Evolutionary conservation across 306 rosid species (phyloP).

Genomic region (Casuarina equisetifolia): DNA sequence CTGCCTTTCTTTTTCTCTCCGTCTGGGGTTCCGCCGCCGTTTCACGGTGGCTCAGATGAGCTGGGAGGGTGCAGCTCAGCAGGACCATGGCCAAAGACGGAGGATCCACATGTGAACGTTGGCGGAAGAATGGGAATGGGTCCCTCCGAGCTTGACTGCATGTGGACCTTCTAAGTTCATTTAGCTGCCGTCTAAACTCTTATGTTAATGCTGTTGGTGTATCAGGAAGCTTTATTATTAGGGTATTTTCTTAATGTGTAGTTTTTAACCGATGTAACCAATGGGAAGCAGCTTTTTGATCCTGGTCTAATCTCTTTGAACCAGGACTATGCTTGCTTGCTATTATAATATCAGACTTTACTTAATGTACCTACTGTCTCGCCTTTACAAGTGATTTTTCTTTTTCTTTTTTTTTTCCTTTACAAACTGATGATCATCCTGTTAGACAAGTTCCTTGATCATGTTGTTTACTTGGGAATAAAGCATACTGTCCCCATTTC

Average conservation of each 20-base stretch:
- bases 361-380: too few species aligned
- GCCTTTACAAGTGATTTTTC: too few species aligned
- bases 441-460: too few species aligned
- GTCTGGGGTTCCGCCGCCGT: conserved; percentile 22
- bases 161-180: conserved; percentile 66
- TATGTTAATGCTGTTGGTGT: background rate
- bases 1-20: conserved; percentile 53
- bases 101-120: conserved; percentile 30
- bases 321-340: too few species aligned
- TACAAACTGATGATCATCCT: too few species aligned
- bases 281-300: too few species aligned
- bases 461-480: too few species aligned
- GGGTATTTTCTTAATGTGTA: background rate
- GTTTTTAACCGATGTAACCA: too few species aligned
- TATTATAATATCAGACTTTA: too few species aligned
- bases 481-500: too few species aligned
- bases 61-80: conserved; percentile 21
- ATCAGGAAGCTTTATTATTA: background rate
- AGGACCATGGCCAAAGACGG: conserved; percentile 46
- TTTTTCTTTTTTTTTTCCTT: too few species aligned
- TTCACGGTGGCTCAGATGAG: conserved; percentile 20
- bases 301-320: too few species aligned
- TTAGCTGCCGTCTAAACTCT: background rate
- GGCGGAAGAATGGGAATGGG: conserved; percentile 31
- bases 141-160: conserved; percentile 67